phyloP scores from a whole-genome alignment of 2,329 filamentous ascomycete species.

The Xylariaceae sp. region DNA sequence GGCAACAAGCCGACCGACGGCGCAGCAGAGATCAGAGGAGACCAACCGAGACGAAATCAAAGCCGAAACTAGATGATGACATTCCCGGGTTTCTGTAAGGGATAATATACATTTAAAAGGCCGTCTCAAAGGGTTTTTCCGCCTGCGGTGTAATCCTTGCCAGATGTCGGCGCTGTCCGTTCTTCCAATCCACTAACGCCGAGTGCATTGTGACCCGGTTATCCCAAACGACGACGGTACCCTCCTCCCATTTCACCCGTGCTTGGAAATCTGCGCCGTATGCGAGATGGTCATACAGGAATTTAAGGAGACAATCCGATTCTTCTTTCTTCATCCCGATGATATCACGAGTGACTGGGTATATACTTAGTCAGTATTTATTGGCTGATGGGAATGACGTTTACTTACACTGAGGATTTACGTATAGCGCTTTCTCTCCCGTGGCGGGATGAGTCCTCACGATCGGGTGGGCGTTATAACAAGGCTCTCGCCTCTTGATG shows the following conservation, averaged over 20 bases:
- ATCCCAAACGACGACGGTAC: constrained; percentile 85
- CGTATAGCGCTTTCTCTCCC: constrained; percentile 76
- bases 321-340: constrained; percentile 85
- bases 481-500: constrained; percentile 70
- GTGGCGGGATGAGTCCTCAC: constrained; percentile 78
- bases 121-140: constrained; percentile 71
- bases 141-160: constrained; percentile 81
- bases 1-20: constrained; percentile 18
- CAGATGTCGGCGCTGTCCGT: constrained; percentile 72
- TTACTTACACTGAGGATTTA: constrained; percentile 75
- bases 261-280: constrained; percentile 68
- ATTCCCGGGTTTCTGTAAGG: constrained; percentile 22
- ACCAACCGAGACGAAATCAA: constrained; percentile 8
- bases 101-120: constrained; percentile 18
- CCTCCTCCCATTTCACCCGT: constrained; percentile 70
- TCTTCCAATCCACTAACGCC: constrained; percentile 77
- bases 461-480: constrained; percentile 70
- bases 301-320: constrained; percentile 71
- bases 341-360: constrained; percentile 71
- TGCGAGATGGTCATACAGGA: constrained; percentile 72
- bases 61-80: constrained; percentile 12
- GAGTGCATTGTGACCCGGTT: constrained; percentile 77
- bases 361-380: constrained; percentile 2
- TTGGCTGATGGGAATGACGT: not conserved
- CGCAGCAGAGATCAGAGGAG: constrained; percentile 16